Percentiles rank a stretch among this genome's conserved stretches.
Conservation (phyloP, 2,329 filamentous ascomycete genomes). For the Colletotrichum acutatum region DNA sequence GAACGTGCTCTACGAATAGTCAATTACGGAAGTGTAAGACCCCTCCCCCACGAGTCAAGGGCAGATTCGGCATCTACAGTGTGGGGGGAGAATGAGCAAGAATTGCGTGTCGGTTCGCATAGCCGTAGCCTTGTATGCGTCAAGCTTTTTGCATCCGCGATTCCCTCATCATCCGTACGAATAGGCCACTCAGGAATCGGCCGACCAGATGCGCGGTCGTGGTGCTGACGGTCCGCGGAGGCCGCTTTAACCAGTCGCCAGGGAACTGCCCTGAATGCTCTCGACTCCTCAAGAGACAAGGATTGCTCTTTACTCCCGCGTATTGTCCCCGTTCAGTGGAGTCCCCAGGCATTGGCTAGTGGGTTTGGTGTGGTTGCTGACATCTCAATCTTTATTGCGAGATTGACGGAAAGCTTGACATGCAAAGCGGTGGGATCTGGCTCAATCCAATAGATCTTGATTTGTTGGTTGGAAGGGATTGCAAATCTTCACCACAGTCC, state of each 20-base stretch:
- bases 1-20: background rate
- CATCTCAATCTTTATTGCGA: background rate
- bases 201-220: slow-evolving; percentile 7
- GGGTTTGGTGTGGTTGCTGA: slow-evolving; percentile 9
- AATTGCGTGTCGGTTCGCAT: background rate
- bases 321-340: background rate
- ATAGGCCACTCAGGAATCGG: background rate
- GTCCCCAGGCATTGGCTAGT: background rate
- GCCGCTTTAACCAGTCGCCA: background rate
- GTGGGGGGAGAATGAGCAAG: slow-evolving; percentile 2
- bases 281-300: background rate
- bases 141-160: slow-evolving; percentile 20
- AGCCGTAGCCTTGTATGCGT: slow-evolving; percentile 8
- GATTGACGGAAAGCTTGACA: slow-evolving; percentile 27
- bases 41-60: slow-evolving; percentile 1
- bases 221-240: background rate
- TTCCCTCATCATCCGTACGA: background rate
- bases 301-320: background rate
- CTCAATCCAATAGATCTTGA: background rate
- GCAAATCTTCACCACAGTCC: background rate
- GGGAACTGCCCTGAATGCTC: background rate
- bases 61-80: background rate
- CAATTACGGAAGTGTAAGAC: background rate
- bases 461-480: background rate
- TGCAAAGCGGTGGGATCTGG: background rate